Base-by-base conservation (phyloP, 1,284 basidiomycete genomes). In the Papiliotrema fonsecae region DNA sequence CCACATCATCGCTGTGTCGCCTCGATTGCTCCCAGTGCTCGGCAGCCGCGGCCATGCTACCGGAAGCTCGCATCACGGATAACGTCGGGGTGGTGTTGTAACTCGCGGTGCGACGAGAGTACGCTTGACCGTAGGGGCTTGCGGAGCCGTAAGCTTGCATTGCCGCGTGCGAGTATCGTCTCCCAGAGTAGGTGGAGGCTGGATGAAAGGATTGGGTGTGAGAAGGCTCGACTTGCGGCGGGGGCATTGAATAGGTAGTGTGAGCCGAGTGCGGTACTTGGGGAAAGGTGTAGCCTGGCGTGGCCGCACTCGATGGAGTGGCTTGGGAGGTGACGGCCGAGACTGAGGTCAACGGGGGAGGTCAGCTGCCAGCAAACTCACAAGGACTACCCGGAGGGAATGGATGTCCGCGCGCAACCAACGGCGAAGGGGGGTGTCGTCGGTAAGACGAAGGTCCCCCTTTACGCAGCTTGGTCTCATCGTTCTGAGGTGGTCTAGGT, bases 391-490 rank as follows among this genome's bases (percentile, higher is more conserved):
- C 13, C 19, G 37, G 16, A 16, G 46, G 30, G 2, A 35, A 45
- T 7, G n/a, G 24, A n/a, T n/a, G n/a, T n/a, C n/a, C n/a, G n/a
- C n/a, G n/a, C n/a, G n/a, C n/a, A n/a, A n/a, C n/a, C n/a, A n/a
- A n/a, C n/a, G n/a, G n/a, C n/a, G n/a, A n/a, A n/a, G n/a, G n/a
- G n/a, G n/a, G n/a, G n/a, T n/a, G n/a, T n/a, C n/a, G n/a, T n/a
- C n/a, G n/a, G n/a, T n/a, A n/a, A n/a, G 26, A 9, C 2, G 19
- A 6, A 11, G 36, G 35, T 9, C 9, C 18, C 13, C 4, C n/a
- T 22, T 42, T 48, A 16, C 54, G 54, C 13, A 55, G 43, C 43
- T 55, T 55, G 14, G 38, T 24, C 19, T 51, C 50, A 36, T 56
- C 51, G 36, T 32, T 32, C 30, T 56, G 51, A 3, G 34, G 38